These are phyloP conservation scores for Dentipellis sp. DNA, from an alignment of 768 basidiomycete species.

Conservation along the genomic window DNA sequence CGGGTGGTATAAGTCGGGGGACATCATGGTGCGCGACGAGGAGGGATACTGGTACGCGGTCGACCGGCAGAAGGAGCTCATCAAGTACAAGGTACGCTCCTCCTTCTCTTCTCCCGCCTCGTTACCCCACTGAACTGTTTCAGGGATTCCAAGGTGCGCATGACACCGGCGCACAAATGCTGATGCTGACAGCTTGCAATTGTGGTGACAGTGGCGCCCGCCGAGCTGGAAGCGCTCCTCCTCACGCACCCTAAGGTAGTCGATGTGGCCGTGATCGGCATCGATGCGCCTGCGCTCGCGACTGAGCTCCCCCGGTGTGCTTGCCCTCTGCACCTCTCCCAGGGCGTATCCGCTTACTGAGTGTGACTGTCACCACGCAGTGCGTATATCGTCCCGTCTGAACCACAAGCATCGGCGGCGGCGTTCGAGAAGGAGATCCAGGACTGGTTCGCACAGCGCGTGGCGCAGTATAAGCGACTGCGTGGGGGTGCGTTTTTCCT, in stretches of 20 bases:
- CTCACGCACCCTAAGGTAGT: conserved; percentile 67
- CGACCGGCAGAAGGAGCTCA: conserved; percentile 64
- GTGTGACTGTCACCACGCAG: conserved; percentile 21
- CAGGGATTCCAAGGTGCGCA: conserved; percentile 68
- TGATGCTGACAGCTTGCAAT: background rate
- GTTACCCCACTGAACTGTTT: background rate
- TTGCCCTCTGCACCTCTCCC: background rate
- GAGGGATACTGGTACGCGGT: conserved; percentile 73
- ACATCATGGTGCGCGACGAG: conserved; percentile 55
- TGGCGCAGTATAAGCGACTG: conserved; percentile 66
- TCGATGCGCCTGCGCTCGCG: conserved; percentile 53
- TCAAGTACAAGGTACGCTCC: conserved; percentile 54
- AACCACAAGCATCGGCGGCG: conserved; percentile 25
- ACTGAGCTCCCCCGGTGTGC: conserved; percentile 73
- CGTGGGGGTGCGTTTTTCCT: conserved; percentile 40
- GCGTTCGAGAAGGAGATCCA: conserved; percentile 38
- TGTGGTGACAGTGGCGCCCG: conserved; percentile 71
- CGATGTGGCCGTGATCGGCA: conserved; percentile 78
- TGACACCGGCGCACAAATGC: background rate
- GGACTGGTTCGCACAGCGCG: conserved; percentile 56
- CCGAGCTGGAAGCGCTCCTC: conserved; percentile 73
- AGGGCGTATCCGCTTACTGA: background rate
- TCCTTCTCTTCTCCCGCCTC: background rate
- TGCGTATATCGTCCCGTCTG: conserved; percentile 51
- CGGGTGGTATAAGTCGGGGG: conserved; percentile 86